These are phyloP conservation scores for Silene coronaria DNA, from an alignment of 179 eudicot species.

Conservation along the genomic window DNA sequence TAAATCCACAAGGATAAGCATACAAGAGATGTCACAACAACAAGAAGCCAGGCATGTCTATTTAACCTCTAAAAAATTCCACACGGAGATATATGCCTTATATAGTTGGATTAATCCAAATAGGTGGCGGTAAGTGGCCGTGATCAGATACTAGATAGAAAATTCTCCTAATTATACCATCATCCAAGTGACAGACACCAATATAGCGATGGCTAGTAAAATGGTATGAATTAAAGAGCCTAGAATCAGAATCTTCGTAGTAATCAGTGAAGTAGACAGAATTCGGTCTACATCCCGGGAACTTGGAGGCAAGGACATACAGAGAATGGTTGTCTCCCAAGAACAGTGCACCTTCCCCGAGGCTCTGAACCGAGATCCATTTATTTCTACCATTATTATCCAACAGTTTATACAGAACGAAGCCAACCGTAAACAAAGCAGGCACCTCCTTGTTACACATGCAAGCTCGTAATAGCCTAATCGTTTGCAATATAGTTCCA, in stretches of 20 bases:
- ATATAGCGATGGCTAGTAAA: background rate
- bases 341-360: constrained; percentile 18
- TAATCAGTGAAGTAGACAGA: constrained; percentile 18
- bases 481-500: constrained; percentile 17
- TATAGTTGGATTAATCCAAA: constrained; percentile 18
- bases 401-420: constrained; percentile 3
- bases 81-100: background rate
- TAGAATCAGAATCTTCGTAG: constrained; percentile 14
- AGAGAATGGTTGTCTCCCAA: constrained; percentile 14
- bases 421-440: background rate
- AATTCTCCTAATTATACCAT: background rate
- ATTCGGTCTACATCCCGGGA: constrained; percentile 14
- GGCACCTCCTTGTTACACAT: background rate
- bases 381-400: background rate
- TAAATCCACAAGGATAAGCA: background rate
- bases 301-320: constrained; percentile 9
- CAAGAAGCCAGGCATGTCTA: background rate
- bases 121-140: constrained; percentile 12
- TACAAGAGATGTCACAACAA: constrained; percentile 4
- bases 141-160: background rate
- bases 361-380: background rate
- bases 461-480: constrained; percentile 2
- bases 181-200: constrained; percentile 9
- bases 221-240: constrained; percentile 1
- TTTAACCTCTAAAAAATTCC: background rate